Percentiles rank a stretch among this genome's conserved stretches.
These are phyloP conservation scores for Hypomontagnella submonticulosa DNA, from an alignment of 495 filamentous ascomycete genomes.

Conservation along the genomic window DNA sequence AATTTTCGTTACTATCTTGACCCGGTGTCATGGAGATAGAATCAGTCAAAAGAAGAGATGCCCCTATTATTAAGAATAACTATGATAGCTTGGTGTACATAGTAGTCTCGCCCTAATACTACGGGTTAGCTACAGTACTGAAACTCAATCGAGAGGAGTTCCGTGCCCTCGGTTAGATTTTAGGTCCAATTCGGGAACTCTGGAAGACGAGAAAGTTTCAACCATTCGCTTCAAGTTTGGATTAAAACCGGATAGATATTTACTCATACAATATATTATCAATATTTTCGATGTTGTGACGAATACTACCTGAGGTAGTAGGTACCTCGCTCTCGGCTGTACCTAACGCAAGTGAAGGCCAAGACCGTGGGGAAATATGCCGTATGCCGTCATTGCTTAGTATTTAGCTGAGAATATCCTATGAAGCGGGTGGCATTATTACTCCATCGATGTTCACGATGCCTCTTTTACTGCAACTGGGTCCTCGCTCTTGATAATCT, in stretches of 20 bases:
- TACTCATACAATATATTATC: no score
- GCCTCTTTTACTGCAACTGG: neutral
- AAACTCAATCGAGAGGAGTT: conserved; percentile 34
- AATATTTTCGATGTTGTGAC: neutral
- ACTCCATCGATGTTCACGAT: conserved; percentile 8
- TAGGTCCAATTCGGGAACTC: conserved; percentile 32
- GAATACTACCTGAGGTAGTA: conserved; percentile 21
- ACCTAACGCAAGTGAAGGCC: conserved; percentile 21
- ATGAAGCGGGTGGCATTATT: neutral
- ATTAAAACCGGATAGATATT: neutral
- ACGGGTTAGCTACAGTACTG: neutral
- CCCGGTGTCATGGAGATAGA: neutral
- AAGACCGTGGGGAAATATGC: conserved; percentile 37
- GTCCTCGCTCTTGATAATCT: neutral
- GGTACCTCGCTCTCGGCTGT: conserved; percentile 10
- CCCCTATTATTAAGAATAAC: no score
- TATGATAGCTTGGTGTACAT: no score
- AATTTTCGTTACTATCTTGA: neutral
- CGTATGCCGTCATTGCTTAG: conserved; percentile 37
- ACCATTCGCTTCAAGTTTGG: conserved; percentile 10
- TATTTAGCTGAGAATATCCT: no score
- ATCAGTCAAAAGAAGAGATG: neutral
- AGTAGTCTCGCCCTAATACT: no score
- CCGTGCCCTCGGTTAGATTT: conserved; percentile 25
- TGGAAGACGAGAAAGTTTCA: conserved; percentile 28